phyloP scores from a whole-genome alignment of 176 grass and related monocot species.

The Carex parvula region DNA sequence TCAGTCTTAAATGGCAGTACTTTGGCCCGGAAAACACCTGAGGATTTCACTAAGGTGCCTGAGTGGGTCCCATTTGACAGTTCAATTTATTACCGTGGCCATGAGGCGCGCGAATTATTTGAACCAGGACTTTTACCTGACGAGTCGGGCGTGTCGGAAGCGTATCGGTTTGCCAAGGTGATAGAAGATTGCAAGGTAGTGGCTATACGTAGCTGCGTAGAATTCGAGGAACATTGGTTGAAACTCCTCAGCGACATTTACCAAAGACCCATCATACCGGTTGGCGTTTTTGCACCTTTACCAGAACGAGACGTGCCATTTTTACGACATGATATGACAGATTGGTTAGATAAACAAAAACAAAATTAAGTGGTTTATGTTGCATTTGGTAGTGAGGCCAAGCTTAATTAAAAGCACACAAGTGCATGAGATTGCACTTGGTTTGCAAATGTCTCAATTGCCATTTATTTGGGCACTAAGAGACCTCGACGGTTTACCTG shows the following conservation, averaged over 20 bases:
- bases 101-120: slow-evolving; percentile 43
- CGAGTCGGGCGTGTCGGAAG: slow-evolving; percentile 40
- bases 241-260: slow-evolving; percentile 35
- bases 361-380: slow-evolving; percentile 44
- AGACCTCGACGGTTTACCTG: slow-evolving; percentile 17
- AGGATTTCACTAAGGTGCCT: slow-evolving; percentile 34
- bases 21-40: slow-evolving; percentile 7
- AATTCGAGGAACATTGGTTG: slow-evolving; percentile 42
- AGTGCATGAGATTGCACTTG: slow-evolving; percentile 40
- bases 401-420: slow-evolving; percentile 37
- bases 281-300: slow-evolving; percentile 39
- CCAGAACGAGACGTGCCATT: background rate
- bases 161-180: slow-evolving; percentile 33
- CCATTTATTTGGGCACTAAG: slow-evolving; percentile 66
- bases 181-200: slow-evolving; percentile 43
- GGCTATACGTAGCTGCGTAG: slow-evolving; percentile 33
- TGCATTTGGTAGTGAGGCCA: slow-evolving; percentile 69
- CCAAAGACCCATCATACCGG: slow-evolving; percentile 42
- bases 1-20: slow-evolving; percentile 3
- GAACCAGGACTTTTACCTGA: slow-evolving; percentile 14
- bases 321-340: slow-evolving; percentile 8
- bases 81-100: slow-evolving; percentile 29
- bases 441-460: slow-evolving; percentile 42
- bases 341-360: slow-evolving; percentile 42
- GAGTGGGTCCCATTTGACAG: slow-evolving; percentile 38